Evolutionary conservation across 768 basidiomycete species (phyloP).

Genomic region (Panus rudis): DNA sequence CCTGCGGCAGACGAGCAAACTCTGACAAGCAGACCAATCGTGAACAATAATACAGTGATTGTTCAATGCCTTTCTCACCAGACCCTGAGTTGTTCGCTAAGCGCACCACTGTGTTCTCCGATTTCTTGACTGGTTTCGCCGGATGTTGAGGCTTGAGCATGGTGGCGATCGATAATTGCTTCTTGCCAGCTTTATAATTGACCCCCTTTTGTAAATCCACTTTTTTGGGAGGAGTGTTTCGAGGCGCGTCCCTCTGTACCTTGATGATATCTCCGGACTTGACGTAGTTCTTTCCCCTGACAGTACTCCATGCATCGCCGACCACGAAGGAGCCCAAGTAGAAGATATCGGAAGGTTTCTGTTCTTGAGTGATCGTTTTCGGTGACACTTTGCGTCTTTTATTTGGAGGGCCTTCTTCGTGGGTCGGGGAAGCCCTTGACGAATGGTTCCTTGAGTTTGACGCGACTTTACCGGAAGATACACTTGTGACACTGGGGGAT

Average conservation of each 20-base stretch:
- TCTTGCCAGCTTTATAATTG: conserved; percentile 40
- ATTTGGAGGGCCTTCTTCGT: conserved; percentile 23
- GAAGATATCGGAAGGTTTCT: conserved; percentile 21
- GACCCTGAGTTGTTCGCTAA: conserved; percentile 58
- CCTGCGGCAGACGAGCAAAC: conserved; percentile 70
- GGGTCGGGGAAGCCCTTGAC: conserved; percentile 14
- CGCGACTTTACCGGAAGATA: conserved; percentile 30
- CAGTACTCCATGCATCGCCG: conserved; percentile 74
- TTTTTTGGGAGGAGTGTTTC: neutral
- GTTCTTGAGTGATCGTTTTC: conserved; percentile 4
- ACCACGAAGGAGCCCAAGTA: conserved; percentile 68
- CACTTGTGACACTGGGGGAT: conserved; percentile 35
- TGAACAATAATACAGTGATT: neutral
- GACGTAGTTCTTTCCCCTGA: conserved; percentile 64
- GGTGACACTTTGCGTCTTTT: conserved; percentile 44
- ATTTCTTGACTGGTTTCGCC: conserved; percentile 41
- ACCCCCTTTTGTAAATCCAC: conserved; percentile 27
- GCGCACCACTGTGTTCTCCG: conserved; percentile 62
- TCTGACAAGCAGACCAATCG: conserved; percentile 34
- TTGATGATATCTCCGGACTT: conserved; percentile 53
- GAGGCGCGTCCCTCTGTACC: conserved; percentile 48
- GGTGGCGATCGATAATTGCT: conserved; percentile 55
- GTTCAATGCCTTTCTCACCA: conserved; percentile 34
- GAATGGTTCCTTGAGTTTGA: conserved; percentile 20
- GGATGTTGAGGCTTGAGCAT: conserved; percentile 63